phyloP scores from a whole-genome alignment of 495 filamentous ascomycete species.

The Penicillium waksmanii region DNA sequence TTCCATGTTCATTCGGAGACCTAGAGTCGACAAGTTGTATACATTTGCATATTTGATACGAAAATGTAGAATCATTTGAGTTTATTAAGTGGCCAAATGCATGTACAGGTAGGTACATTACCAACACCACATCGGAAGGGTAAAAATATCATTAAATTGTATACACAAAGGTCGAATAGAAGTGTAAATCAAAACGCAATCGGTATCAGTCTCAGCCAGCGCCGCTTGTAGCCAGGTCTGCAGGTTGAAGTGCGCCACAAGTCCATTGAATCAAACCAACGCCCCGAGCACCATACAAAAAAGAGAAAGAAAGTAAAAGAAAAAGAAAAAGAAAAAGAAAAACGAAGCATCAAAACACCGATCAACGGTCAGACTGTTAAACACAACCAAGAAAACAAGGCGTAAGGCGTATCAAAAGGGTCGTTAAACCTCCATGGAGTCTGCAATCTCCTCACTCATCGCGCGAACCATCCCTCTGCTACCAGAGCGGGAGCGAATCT shows the following conservation, averaged over 20 bases:
- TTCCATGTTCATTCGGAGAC: too few relatives aligned
- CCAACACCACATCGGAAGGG: background rate
- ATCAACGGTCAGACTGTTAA: slow-evolving; percentile 26
- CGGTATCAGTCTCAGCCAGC: slow-evolving; percentile 25
- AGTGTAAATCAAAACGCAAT: slow-evolving; percentile 14
- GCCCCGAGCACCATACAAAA: slow-evolving; percentile 25
- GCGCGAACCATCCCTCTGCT: slow-evolving; percentile 61
- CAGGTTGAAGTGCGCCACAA: slow-evolving; percentile 37
- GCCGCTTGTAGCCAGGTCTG: slow-evolving; percentile 23
- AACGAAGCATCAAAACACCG: slow-evolving; percentile 19
- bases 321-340: slow-evolving; percentile 1
- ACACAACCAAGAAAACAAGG: slow-evolving; percentile 11
- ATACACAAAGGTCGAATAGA: slow-evolving; percentile 10
- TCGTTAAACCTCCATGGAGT: slow-evolving; percentile 65
- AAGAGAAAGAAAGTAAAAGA: too few relatives aligned
- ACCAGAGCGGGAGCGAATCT: slow-evolving; percentile 38
- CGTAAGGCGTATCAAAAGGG: background rate
- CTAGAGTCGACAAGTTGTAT: too few relatives aligned
- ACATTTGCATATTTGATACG: too few relatives aligned
- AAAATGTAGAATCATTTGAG: too few relatives aligned
- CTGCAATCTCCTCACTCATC: slow-evolving; percentile 74
- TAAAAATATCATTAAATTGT: slow-evolving; percentile 15
- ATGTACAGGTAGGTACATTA: too few relatives aligned
- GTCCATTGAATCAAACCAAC: slow-evolving; percentile 26
- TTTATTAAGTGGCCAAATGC: too few relatives aligned